These are phyloP conservation scores for Oxytropis ochrocephala DNA, from an alignment of 306 rosid species.

Conservation along the genomic window DNA sequence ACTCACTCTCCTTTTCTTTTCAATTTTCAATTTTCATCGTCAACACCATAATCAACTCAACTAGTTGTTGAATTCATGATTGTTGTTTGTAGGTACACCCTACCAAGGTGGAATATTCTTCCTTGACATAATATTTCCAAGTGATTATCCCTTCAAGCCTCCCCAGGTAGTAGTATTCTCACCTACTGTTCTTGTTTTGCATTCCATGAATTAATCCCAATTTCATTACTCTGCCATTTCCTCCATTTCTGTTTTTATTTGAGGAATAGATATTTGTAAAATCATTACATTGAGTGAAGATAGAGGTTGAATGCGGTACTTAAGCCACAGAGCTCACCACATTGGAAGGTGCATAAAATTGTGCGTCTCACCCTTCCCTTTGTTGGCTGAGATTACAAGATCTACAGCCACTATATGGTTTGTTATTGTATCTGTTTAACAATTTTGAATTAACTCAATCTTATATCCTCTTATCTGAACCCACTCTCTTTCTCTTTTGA, in stretches of 20 bases:
- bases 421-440: background rate
- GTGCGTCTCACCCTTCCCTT: background rate
- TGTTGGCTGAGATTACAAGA: background rate
- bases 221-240: background rate
- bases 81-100: constrained; percentile 56
- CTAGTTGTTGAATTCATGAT: too few relatives aligned
- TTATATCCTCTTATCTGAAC: background rate
- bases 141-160: constrained; percentile 83
- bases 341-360: background rate
- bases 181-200: background rate
- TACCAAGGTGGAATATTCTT: constrained; percentile 84
- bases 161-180: constrained; percentile 49
- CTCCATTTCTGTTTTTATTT: background rate
- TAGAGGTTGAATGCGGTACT: background rate
- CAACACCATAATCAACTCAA: too few relatives aligned
- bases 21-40: background rate
- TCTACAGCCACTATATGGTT: background rate
- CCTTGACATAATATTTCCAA: constrained; percentile 69
- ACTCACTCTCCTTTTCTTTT: background rate
- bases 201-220: background rate
- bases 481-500: background rate
- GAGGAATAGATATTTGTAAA: background rate
- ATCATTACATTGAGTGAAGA: background rate
- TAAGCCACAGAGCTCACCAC: background rate
- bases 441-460: background rate